phyloP scores from a whole-genome alignment of 2,329 filamentous ascomycete genomes.

The Coleophoma cylindrospora region DNA sequence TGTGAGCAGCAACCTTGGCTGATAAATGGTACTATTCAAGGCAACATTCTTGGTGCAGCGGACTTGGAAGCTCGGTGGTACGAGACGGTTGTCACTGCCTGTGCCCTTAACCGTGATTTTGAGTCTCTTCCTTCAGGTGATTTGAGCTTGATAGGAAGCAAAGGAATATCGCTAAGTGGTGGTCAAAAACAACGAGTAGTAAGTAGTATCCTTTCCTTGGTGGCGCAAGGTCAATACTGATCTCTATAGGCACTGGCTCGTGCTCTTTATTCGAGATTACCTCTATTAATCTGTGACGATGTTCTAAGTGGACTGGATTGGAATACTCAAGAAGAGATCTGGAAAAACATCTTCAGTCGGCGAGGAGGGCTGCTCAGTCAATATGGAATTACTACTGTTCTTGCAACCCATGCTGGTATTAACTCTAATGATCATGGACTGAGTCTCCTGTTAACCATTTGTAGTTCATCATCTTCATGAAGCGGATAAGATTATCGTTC shows the following conservation, averaged over 20 bases:
- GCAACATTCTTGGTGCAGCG: slow-evolving; percentile 31
- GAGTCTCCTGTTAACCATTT: neutral
- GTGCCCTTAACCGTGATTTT: slow-evolving; percentile 13
- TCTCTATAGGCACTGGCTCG: slow-evolving; percentile 12
- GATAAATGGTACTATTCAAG: slow-evolving; percentile 31
- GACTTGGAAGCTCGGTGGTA: slow-evolving; percentile 20
- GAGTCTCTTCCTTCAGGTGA: slow-evolving; percentile 18
- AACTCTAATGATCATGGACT: neutral
- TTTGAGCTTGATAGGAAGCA: slow-evolving; percentile 16
- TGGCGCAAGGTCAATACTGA: neutral
- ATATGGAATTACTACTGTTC: slow-evolving; percentile 26
- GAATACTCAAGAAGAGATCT: slow-evolving; percentile 11
- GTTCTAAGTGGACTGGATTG: slow-evolving; percentile 16
- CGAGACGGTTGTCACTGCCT: slow-evolving; percentile 10
- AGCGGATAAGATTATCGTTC: slow-evolving; percentile 7
- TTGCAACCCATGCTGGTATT: slow-evolving; percentile 22
- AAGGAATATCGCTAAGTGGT: slow-evolving; percentile 24
- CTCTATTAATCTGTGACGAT: slow-evolving; percentile 15
- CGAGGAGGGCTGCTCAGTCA: slow-evolving; percentile 4
- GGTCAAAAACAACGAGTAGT: slow-evolving; percentile 12
- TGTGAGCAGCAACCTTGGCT: slow-evolving; percentile 39
- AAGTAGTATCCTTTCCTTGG: neutral
- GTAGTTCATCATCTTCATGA: slow-evolving; percentile 9
- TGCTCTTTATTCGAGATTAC: slow-evolving; percentile 16
- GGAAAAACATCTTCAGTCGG: slow-evolving; percentile 6